Base-by-base conservation (phyloP, 768 basidiomycete species). In the Pleurotus tuber-regium region DNA sequence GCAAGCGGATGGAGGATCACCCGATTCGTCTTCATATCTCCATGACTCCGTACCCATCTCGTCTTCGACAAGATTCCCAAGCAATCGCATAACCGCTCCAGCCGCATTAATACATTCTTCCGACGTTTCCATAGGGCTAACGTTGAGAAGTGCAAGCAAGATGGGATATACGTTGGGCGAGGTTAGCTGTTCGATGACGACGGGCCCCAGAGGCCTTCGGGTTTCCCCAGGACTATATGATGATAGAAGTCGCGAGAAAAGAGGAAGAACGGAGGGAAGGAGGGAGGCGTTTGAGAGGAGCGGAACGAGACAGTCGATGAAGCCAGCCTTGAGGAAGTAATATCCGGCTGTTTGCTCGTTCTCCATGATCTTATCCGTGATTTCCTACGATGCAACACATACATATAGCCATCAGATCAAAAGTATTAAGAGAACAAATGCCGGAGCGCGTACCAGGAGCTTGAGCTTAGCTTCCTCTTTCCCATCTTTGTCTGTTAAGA, bases 261-360 rank as follows among this genome's bases (percentile, higher is more conserved):
- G 57, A 33, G 8, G 51, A 55, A 31, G 51, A 57, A 14, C 51
- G 29, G 24, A 26, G 33, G 23, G 50, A 41, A n/a, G 50, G 6
- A 52, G 19, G 29, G 44, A 33, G 26, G 46, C 40, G 11, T 40
- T 46, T 18, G 41, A 48, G 30, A 62, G 31, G 12, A 59, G 35
- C 21, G 43, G 29, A 4, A 62, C 25, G 11, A 60, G 38, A n/a
- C 36, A 14, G 8, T 51, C 43, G 33, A 60, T 25, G 14, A 50
- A 43, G 2, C 51, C 53, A 16, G 31, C 48, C 25, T 59, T 31
- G 28, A 62, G 43, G 9, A 62, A 36, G 8, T 41, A 29, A 16
- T 29, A 51, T 9, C 59, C 61, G 19, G 53, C 43, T 19, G 19
- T 44, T 33, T 60, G 59, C 10, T 60, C 57, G 2, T 48, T 36